Percentiles rank a stretch among this genome's conserved stretches.
phyloP scores from a whole-genome alignment of 192 early-diverging fungal genomes.

The Phycomyces blakesleeanus region DNA sequence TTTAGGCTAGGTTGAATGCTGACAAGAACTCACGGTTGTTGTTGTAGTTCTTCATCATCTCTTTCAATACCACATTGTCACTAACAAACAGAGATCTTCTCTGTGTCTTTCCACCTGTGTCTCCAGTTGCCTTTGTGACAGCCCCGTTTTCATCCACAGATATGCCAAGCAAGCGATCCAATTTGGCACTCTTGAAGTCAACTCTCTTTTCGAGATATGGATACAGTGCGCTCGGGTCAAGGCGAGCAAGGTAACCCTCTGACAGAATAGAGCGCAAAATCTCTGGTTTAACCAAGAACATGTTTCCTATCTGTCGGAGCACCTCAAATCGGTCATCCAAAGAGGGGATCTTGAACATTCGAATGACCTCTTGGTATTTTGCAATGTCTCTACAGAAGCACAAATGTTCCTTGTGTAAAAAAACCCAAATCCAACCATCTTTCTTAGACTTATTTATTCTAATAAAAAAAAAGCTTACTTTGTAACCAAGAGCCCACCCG shows the following conservation, averaged over 20 bases:
- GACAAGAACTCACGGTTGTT: constrained; percentile 34
- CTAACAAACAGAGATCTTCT: constrained; percentile 35
- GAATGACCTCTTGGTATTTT: constrained; percentile 86
- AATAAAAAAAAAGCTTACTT: constrained; percentile 51
- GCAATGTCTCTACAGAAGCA: constrained; percentile 76
- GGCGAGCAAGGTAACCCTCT: constrained; percentile 77
- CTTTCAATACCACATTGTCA: constrained; percentile 35
- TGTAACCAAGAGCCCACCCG: constrained; percentile 83
- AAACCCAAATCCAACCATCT: background rate
- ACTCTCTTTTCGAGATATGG: constrained; percentile 85
- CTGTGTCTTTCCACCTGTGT: constrained; percentile 8
- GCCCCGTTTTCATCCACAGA: constrained; percentile 19
- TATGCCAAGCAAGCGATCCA: constrained; percentile 50
- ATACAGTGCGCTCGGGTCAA: constrained; percentile 75
- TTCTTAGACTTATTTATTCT: constrained; percentile 10
- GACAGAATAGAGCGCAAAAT: constrained; percentile 84
- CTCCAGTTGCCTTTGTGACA: background rate
- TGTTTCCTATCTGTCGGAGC: constrained; percentile 87
- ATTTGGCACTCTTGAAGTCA: constrained; percentile 72
- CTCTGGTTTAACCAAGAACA: constrained; percentile 90
- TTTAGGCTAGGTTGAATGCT: constrained; percentile 27
- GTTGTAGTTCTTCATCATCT: constrained; percentile 35
- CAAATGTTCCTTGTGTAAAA: background rate
- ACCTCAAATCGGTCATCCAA: constrained; percentile 86
- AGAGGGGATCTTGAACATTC: constrained; percentile 64